These are phyloP conservation scores for Ganoderma meredithae DNA, from an alignment of 1,284 basidiomycete genomes.

Conservation along the genomic window DNA sequence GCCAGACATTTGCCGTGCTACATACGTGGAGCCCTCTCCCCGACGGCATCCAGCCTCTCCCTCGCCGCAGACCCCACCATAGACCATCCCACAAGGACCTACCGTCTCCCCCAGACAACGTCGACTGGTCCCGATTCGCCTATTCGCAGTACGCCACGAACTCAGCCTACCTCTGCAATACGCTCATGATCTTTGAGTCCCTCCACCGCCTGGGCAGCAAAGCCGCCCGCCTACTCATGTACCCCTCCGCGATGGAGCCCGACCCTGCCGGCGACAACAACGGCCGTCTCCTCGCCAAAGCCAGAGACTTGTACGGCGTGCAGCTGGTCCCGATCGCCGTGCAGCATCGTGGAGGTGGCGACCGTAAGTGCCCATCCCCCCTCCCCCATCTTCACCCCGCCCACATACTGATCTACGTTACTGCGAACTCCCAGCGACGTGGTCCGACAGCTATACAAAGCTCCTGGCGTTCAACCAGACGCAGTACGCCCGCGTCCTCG, in stretches of 20 bases:
- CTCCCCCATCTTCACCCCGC: neutral
- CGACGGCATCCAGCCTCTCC: neutral
- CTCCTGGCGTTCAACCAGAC: slow-evolving; percentile 2
- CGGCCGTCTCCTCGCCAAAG: neutral
- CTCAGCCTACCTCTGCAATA: neutral
- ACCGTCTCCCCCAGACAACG: neutral
- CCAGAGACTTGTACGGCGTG: neutral
- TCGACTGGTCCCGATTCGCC: slow-evolving; percentile 1
- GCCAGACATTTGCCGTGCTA: neutral
- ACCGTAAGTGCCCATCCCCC: neutral
- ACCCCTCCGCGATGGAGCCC: neutral
- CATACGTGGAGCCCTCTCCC: neutral
- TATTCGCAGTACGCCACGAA: neutral
- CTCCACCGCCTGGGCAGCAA: neutral
- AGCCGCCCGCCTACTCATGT: neutral
- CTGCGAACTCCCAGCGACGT: neutral
- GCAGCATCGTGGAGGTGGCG: neutral
- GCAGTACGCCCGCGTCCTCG: neutral
- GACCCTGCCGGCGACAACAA: neutral
- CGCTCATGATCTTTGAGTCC: neutral
- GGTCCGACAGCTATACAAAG: slow-evolving; percentile 1
- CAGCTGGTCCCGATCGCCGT: neutral
- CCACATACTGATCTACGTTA: neutral
- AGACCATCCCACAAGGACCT: neutral
- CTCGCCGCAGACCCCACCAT: neutral